Conservation (phyloP, 495 filamentous ascomycete species). For the Penicillium flavigenum region DNA sequence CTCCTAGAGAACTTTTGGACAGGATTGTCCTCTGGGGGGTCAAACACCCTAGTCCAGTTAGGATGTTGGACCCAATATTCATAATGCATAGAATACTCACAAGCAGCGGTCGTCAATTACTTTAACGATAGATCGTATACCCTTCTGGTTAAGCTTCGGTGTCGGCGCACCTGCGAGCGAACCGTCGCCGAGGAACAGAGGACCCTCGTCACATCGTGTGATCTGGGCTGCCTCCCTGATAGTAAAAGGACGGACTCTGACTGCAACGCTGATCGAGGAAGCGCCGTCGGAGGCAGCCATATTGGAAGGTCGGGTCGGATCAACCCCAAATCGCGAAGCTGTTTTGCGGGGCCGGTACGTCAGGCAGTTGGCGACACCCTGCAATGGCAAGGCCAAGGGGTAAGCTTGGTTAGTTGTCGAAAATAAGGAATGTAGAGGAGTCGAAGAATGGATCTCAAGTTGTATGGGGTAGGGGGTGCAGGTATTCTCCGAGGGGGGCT, state of each 20-base stretch:
- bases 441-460: constrained; percentile 31
- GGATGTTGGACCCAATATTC: not conserved
- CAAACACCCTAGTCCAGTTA: constrained; percentile 71
- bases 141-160: constrained; percentile 82
- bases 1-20: constrained; percentile 87
- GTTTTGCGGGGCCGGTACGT: constrained; percentile 24
- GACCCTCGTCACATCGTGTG: constrained; percentile 77
- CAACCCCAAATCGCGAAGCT: constrained; percentile 17
- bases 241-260: constrained; percentile 92
- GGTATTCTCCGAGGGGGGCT: constrained; percentile 33
- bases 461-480: constrained; percentile 32
- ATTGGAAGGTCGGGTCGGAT: constrained; percentile 23
- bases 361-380: constrained; percentile 28
- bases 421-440: constrained; percentile 22
- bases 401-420: constrained; percentile 18
- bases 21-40: constrained; percentile 94
- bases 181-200: constrained; percentile 91
- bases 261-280: constrained; percentile 68
- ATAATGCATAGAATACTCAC: constrained; percentile 55
- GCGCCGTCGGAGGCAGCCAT: constrained; percentile 60
- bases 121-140: constrained; percentile 88
- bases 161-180: constrained; percentile 78
- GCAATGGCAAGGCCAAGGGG: constrained; percentile 21
- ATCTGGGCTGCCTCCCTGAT: constrained; percentile 65
- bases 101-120: constrained; percentile 94